A percentile compares a stretch with the other conserved stretches of the same genome.
phyloP scores from a whole-genome alignment of 2,329 filamentous ascomycete genomes.

The Aureobasidium leucospermi region DNA sequence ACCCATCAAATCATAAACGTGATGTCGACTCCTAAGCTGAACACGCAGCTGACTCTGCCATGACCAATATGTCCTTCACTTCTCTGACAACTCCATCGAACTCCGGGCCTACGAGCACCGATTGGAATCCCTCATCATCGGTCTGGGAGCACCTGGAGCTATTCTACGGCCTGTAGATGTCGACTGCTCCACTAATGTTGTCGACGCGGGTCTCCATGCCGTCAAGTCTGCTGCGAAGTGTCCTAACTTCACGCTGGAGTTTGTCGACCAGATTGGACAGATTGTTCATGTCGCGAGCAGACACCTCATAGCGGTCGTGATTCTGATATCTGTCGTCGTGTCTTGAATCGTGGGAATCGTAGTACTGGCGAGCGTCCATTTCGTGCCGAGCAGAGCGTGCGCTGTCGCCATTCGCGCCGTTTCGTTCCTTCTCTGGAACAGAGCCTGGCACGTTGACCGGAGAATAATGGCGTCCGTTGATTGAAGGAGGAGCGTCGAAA shows the following conservation, averaged over 20 bases:
- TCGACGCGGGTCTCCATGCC: conserved; percentile 3
- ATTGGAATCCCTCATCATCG: not conserved
- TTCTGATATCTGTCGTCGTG: conserved; percentile 1
- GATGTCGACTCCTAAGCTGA: not conserved
- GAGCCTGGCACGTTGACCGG: not conserved
- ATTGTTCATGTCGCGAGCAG: not conserved
- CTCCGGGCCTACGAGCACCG: too few relatives aligned
- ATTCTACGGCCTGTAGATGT: conserved; percentile 4
- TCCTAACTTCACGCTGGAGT: conserved; percentile 5
- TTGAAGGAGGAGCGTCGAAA: not conserved
- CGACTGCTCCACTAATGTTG: conserved; percentile 6
- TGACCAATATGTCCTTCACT: too few relatives aligned
- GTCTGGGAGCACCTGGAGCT: too few relatives aligned
- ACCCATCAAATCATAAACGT: not conserved
- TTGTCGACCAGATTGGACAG: not conserved
- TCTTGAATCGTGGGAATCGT: not conserved
- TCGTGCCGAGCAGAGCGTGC: not conserved
- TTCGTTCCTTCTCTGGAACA: not conserved
- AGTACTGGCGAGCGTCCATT: not conserved
- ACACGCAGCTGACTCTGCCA: too few relatives aligned
- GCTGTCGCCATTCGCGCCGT: not conserved
- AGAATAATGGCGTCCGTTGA: conserved; percentile 1
- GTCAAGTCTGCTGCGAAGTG: conserved; percentile 2
- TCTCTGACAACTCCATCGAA: too few relatives aligned
- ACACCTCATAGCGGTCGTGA: not conserved